Evolutionary conservation across 2,329 filamentous ascomycete species (phyloP), one percentile per base, ranked within the genome.

Genomic region (Penicillium thymicola): DNA sequence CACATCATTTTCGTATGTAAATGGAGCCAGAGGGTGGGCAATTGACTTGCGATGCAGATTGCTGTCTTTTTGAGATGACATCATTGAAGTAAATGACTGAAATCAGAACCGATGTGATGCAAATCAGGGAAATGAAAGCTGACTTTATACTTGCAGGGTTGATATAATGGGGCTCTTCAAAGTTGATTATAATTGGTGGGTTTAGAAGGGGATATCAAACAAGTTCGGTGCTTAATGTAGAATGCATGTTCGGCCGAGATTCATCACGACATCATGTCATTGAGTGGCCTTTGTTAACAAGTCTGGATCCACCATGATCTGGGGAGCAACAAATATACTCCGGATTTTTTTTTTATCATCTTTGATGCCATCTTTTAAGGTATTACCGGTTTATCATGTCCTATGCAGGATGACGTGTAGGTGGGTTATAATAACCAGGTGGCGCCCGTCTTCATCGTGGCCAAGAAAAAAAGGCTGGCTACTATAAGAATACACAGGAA

Each of bases 1-100:
- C 30, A 83, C 72, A 37, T 76, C 67, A 18, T 60, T 66, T 53
- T 76, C 68, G 54, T 78, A 77, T 13, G 44, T 42, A 30, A 34
- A 41, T 28, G 44, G 44, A 8, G 44, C 32, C 9, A 30, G 11
- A 9, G 40, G 37, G 8, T 51, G 41, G 9, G 48, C 27, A 18
- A 37, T 25, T 6, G 45, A 34, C 10, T 9, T 34, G 8, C 0
- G 34, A 13, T 48, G 21, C 21, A 32, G 8, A 14, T 18, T 13
- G 45, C 9, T 47, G 45, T 14, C 45, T 21, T 47, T 30, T 36
- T n/a, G 45, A 36, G 30, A 13, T n/a, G 45, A n/a, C 45, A 48
- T 48, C 5, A 4, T 25, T 10, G 16, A 18, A 37, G 45, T 13
- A 25, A 23, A 37, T 18, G 6, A 13, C 4, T 5, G 30, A n/a